Conservation (phyloP, 2,329 filamentous ascomycete species). For the Diplodia sapinea region DNA sequence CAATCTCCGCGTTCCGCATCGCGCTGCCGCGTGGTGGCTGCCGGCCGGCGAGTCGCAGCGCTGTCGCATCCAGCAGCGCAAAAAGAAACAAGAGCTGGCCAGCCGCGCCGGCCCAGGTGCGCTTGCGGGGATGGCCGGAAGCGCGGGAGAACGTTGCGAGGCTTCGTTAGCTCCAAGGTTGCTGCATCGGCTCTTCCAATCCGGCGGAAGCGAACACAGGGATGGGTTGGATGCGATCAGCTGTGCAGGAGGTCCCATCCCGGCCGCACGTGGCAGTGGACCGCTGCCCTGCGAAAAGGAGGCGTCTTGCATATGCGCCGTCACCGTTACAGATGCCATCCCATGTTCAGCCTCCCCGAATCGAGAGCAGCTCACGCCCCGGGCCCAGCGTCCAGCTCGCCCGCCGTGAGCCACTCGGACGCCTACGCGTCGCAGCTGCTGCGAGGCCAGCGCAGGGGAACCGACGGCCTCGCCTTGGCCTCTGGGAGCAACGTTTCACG, state of each 20-base stretch:
- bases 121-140: slow-evolving; percentile 48
- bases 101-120: slow-evolving; percentile 12
- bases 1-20: slow-evolving; percentile 17
- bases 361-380: slow-evolving; percentile 7
- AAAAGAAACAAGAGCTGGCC: background rate
- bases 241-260: slow-evolving; percentile 40
- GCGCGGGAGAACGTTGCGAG: slow-evolving; percentile 41
- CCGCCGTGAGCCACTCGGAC: background rate
- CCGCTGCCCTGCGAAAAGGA: slow-evolving; percentile 30
- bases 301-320: slow-evolving; percentile 32
- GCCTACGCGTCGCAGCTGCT: slow-evolving; percentile 17
- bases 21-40: slow-evolving; percentile 14
- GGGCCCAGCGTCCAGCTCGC: slow-evolving; percentile 3
- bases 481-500: slow-evolving; percentile 24
- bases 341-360: slow-evolving; percentile 30
- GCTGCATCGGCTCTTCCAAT: slow-evolving; percentile 44
- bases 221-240: slow-evolving; percentile 38
- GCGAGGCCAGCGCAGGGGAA: slow-evolving; percentile 14
- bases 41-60: background rate
- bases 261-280: slow-evolving; percentile 44
- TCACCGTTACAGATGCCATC: slow-evolving; percentile 29
- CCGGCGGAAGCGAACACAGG: slow-evolving; percentile 47
- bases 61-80: slow-evolving; percentile 1
- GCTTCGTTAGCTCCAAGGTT: slow-evolving; percentile 35
- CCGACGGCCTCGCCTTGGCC: slow-evolving; percentile 21